Conservation (phyloP, 1,139 yeast species). For the Torulaspora pretoriensis region DNA sequence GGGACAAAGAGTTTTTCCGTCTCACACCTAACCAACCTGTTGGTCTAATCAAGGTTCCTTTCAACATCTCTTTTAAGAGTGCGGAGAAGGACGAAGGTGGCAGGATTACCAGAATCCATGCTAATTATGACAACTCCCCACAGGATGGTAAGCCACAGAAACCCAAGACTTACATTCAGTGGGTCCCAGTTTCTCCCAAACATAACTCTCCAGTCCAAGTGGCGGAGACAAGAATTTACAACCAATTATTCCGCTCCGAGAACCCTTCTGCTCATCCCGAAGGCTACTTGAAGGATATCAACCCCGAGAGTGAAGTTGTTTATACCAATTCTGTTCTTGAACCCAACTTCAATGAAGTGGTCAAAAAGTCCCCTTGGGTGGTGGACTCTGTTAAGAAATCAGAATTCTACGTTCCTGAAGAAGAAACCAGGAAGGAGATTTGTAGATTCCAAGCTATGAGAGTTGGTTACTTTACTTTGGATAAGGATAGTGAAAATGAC, state of each 20-base stretch:
- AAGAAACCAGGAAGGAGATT: constrained; percentile 63
- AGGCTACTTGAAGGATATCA: constrained; percentile 81
- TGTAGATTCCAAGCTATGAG: constrained; percentile 97
- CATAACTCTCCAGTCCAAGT: constrained; percentile 59
- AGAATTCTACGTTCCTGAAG: constrained; percentile 66
- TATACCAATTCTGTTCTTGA: constrained; percentile 69
- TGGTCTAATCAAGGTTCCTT: constrained; percentile 91
- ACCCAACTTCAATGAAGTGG: constrained; percentile 66
- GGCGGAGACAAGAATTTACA: constrained; percentile 79
- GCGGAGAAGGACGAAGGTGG: constrained; percentile 58
- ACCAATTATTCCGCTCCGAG: constrained; percentile 84
- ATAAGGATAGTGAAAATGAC: constrained; percentile 63
- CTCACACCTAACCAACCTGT: constrained; percentile 87
- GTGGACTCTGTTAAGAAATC: constrained; percentile 54
- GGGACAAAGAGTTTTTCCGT: constrained; percentile 66
- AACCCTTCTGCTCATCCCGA: constrained; percentile 87
- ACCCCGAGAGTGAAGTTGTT: constrained; percentile 70
- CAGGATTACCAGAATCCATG: constrained; percentile 63
- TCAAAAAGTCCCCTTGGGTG: constrained; percentile 72
- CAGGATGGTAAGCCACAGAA: constrained; percentile 48
- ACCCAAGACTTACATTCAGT: constrained; percentile 94
- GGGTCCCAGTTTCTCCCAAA: constrained; percentile 76
- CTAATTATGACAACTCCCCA: constrained; percentile 68
- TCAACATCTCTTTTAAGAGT: constrained; percentile 68
- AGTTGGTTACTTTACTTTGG: constrained; percentile 93